Base-by-base conservation (phyloP, 2,329 filamentous ascomycete genomes). In the Microdochium trichocladiopsis region DNA sequence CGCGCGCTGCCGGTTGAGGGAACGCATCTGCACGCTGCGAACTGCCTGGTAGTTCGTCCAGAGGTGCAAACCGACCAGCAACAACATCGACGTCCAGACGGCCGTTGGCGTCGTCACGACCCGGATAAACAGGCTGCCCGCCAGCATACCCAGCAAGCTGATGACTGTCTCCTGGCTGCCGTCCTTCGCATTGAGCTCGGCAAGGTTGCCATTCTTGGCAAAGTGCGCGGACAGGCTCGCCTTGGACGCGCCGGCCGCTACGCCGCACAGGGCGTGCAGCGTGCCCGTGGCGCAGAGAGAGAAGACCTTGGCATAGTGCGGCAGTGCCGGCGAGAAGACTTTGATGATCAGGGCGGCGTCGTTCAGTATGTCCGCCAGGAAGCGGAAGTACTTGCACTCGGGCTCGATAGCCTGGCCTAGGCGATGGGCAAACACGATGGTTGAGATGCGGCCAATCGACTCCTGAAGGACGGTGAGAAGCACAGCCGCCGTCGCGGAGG, bases 141-240 rank as follows among this genome's bases (percentile, higher is more conserved):
- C 82, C 50, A 96, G 77, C 81, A 97, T 91, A 2, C 94, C 94
- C 31, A 96, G 56, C 24, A 97, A 76, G 2, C 90, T 93, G 52
- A 99, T 89, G 21, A 96, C 84, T 0, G 93, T 97, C 70, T 97
- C 94, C 71, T 97, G 94, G 58, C 89, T 95, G 12, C 91, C 91
- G 66, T 97, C 93, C 79, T 96, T 83, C 49, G 91, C 90, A 70
- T 95, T 96, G 53, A 96, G 75, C 67, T 96, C 91, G 2, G 88
- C 92, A 50, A 96, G 70, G 14, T 48, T 48, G 36, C 90, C 89
- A 64, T 84, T 84, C 58, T 78, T 83, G 9, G 93, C 91, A 74
- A 99, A 97, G 70, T 99, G 94, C 11, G 90, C 88, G 64, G 89
- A 94, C 59, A 99, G 72, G 55, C 88, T 92, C 2, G 93, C 93